Conservation (phyloP, 2,329 filamentous ascomycete genomes). For the Cadophora luteo-olivacea region DNA sequence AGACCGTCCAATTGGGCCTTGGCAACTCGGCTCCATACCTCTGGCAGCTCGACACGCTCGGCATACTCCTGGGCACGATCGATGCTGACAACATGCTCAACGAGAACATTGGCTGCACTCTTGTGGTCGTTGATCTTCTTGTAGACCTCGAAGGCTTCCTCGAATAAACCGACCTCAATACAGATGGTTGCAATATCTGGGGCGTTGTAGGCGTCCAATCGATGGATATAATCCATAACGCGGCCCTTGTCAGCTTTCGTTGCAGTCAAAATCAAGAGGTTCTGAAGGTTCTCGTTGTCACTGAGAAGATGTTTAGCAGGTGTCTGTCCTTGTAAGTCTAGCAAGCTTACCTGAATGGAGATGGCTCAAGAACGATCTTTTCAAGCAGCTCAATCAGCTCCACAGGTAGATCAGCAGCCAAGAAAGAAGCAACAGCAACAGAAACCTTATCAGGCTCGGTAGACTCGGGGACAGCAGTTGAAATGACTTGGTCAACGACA, state of each 20-base stretch:
- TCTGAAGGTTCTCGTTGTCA: conserved; percentile 95
- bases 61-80: conserved; percentile 96
- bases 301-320: background rate
- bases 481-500: conserved; percentile 93
- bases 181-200: conserved; percentile 93
- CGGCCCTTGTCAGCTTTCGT: conserved; percentile 95
- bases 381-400: conserved; percentile 97
- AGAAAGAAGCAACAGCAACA: conserved; percentile 90
- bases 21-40: conserved; percentile 98
- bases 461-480: conserved; percentile 91
- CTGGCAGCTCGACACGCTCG: conserved; percentile 89
- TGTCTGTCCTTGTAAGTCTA: background rate
- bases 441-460: conserved; percentile 94
- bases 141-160: conserved; percentile 98
- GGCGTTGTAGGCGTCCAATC: conserved; percentile 85
- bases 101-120: conserved; percentile 87
- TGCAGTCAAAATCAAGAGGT: conserved; percentile 93
- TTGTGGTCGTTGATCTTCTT: conserved; percentile 95
- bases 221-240: conserved; percentile 95
- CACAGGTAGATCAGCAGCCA: conserved; percentile 86
- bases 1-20: conserved; percentile 98
- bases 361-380: conserved; percentile 99
- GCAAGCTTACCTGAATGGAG: conserved; percentile 75
- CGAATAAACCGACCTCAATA: conserved; percentile 92
- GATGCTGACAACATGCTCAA: conserved; percentile 97